Evolutionary conservation across 1,284 basidiomycete species (phyloP), one percentile per base, ranked within the genome.

Genomic region (Puccinia horiana): DNA sequence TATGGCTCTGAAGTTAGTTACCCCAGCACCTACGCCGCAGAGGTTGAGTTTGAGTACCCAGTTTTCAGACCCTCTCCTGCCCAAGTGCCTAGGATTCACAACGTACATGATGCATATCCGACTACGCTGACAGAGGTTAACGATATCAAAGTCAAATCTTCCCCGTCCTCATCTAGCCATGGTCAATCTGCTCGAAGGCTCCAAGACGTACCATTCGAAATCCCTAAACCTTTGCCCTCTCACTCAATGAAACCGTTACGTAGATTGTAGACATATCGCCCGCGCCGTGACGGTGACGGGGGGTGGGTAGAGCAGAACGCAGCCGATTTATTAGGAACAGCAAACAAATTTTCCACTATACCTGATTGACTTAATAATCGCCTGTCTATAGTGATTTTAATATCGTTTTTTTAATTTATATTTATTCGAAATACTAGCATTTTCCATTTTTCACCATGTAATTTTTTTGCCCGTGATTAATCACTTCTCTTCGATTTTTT

Each of bases 11-110:
- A 58, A 20, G 14, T 26, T 2, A 76, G 74, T 37, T 76, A 76
- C 35, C 58, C 74, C 12, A 76, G 56, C 35, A 76, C 58, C n/a
- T 63, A 76, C 44, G 54, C 56, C n/a, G 23, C 54, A 12, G 40
- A 61, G 11, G 40, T 52, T 26, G 74, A 76, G 11, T 58, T 44
- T 61, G 58, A 61, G 16, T 58, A 35, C 37, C 74, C 74, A 29
- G 42, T 76, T n/a, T 58, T 76, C 40, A 76, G 40, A 35, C 74
- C 74, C 29, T 76, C 74, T 12, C 74, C 74, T 16, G 74, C 74
- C 9, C 74, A 76, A 63, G 35, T 44, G 3, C 74, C 74, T 16
- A 47, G 54, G 56, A 40, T 76, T 23, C 74, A 76, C 44, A 74
- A 54, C 72, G 44, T 35, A 4, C 49, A 29, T 20, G 72, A 74